Conservation (phyloP, 83 land plant genomes). For the Thuja plicata region DNA sequence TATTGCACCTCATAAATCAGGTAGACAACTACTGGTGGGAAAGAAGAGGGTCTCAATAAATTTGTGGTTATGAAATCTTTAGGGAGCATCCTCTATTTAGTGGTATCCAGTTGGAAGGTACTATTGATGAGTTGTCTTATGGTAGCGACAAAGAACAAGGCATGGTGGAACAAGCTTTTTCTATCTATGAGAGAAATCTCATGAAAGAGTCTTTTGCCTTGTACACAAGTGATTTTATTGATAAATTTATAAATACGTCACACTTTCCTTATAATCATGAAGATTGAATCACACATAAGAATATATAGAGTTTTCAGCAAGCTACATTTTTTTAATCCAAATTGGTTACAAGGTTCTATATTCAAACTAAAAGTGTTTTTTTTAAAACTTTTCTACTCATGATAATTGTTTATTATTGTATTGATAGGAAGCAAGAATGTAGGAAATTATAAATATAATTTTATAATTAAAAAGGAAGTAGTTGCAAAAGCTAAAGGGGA, state of each 20-base stretch:
- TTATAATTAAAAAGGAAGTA: too few species aligned
- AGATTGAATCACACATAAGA: too few species aligned
- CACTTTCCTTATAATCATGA: slow-evolving; percentile 27
- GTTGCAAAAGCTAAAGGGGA: too few species aligned
- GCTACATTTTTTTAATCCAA: too few species aligned
- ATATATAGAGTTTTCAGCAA: too few species aligned
- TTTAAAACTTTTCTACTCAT: too few species aligned
- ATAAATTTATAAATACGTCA: slow-evolving; percentile 11
- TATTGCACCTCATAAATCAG: slow-evolving; percentile 12
- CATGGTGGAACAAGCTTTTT: not conserved
- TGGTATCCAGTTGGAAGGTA: slow-evolving; percentile 17
- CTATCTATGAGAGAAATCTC: slow-evolving; percentile 8
- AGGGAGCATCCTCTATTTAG: slow-evolving; percentile 67
- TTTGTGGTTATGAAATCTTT: slow-evolving; percentile 42
- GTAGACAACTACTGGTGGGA: slow-evolving; percentile 53
- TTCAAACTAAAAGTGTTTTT: too few species aligned
- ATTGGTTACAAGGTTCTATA: too few species aligned
- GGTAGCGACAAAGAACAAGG: slow-evolving; percentile 28
- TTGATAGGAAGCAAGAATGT: too few species aligned
- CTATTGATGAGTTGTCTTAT: slow-evolving; percentile 8
- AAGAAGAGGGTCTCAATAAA: slow-evolving; percentile 16
- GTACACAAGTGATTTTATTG: slow-evolving; percentile 1
- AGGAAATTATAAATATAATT: too few species aligned
- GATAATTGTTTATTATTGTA: too few species aligned
- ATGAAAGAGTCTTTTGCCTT: too few species aligned